Evolutionary conservation across 495 filamentous ascomycete genomes (phyloP), one percentile per base, ranked within the genome.

Genomic region (Xylaria nigripes): DNA sequence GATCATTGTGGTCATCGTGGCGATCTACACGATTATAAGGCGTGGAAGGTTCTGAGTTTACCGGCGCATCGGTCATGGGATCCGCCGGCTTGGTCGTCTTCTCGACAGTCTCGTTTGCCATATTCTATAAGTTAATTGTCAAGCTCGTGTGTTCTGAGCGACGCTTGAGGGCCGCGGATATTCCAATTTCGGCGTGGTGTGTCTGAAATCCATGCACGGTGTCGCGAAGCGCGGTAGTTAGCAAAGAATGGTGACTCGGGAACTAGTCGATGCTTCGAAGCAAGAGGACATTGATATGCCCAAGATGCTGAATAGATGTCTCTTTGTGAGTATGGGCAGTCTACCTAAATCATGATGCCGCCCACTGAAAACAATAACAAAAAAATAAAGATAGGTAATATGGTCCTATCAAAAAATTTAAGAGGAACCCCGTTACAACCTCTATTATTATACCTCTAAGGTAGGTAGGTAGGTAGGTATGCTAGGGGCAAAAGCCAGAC

Each of bases 81-180:
- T 61, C 56, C 30, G 57, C 44, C 36, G 61, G 53, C 25, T 58
- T 59, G 27, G 51, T 60, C 55, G 57, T 56, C 40, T 66, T 61
- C 18, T 66, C 59, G n/a, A 38, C 56, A 58, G 48, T 24, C 57
- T 65, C 45, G 54, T 52, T 42, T 59, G 69, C 62, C 60, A 65
- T 67, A 51, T 61, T 58, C n/a, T n/a, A n/a, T n/a, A n/a, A n/a
- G 61, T 44, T 48, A 46, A 53, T 12, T 19, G 23, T 44, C 42
- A 42, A 23, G 40, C 43, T 36, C 44, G 48, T 34, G 24, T 19
- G 36, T 13, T 43, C 23, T 6, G 25, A 45, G 36, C 29, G 16
- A 29, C 29, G 7, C 45, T 29, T 23, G 23, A 18, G 18, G 9
- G 21, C 15, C 16, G 27, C 23, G 34, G 22, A n/a, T 2, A 38